Evolutionary conservation across 2,329 filamentous ascomycete genomes (phyloP).

Genomic region (Clonostachys solani): DNA sequence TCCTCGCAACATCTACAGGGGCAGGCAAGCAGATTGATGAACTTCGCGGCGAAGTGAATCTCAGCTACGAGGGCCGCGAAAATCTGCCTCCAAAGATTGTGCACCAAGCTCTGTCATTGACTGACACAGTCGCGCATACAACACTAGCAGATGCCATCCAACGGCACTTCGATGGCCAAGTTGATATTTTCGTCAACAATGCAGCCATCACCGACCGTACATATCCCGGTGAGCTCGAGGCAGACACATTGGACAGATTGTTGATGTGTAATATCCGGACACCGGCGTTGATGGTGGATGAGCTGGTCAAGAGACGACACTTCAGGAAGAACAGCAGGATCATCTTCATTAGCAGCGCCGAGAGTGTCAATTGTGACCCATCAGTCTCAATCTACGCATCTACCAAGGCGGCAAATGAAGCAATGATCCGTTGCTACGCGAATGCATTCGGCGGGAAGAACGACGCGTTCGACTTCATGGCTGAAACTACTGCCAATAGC

Average conservation of each 20-base stretch:
- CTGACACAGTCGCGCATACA: conserved; percentile 11
- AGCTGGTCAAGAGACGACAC: conserved; percentile 18
- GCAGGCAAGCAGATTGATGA: conserved; percentile 13
- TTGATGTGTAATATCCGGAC: conserved; percentile 23
- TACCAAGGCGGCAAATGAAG: conserved; percentile 25
- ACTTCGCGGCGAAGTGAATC: neutral
- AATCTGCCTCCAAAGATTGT: conserved; percentile 10
- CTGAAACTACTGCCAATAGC: conserved; percentile 26
- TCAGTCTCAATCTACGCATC: conserved; percentile 25
- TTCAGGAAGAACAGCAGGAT: conserved; percentile 25
- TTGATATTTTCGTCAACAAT: conserved; percentile 27
- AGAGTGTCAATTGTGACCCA: conserved; percentile 12
- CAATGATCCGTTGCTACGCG: conserved; percentile 26
- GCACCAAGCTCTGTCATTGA: conserved; percentile 2
- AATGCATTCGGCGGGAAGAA: conserved; percentile 27
- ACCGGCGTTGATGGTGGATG: conserved; percentile 26
- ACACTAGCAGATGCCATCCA: conserved; percentile 16
- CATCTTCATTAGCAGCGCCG: conserved; percentile 25
- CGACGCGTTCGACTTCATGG: conserved; percentile 15
- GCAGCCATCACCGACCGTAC: conserved; percentile 14
- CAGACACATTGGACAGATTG: conserved; percentile 22
- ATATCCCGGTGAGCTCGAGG: conserved; percentile 15
- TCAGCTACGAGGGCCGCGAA: conserved; percentile 5
- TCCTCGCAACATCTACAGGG: conserved; percentile 18
- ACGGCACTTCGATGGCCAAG: conserved; percentile 10